phyloP scores from a whole-genome alignment of 2,329 filamentous ascomycete species.

The Grosmannia huntii region DNA sequence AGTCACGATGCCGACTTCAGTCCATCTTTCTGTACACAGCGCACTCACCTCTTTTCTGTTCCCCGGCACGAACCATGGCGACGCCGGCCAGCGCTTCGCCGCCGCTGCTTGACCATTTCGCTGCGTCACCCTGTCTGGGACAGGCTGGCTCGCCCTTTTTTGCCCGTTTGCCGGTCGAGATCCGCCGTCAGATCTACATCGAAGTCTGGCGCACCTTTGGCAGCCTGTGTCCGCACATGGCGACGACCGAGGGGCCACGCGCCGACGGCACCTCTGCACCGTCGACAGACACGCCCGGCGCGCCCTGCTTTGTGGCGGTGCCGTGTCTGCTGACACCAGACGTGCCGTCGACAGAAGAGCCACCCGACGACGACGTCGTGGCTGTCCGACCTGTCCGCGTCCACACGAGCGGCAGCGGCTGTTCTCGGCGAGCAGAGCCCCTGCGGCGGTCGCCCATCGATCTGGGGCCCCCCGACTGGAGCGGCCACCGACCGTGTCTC shows the following conservation, averaged over 20 bases:
- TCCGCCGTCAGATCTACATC: conserved; percentile 19
- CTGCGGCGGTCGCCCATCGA: neutral
- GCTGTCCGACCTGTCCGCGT: neutral
- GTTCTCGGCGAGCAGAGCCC: neutral
- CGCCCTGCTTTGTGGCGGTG: neutral
- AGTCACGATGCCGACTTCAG: too few species aligned
- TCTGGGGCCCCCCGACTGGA: neutral
- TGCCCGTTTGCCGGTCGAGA: conserved; percentile 16
- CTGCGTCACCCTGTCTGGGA: conserved; percentile 18
- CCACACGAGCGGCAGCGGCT: too few species aligned
- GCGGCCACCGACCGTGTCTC: neutral
- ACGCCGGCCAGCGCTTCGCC: neutral
- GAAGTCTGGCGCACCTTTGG: conserved; percentile 15
- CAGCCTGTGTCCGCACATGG: conserved; percentile 14
- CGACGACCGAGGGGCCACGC: neutral
- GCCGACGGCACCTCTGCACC: too few species aligned
- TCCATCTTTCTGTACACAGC: too few species aligned
- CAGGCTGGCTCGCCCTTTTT: conserved; percentile 27
- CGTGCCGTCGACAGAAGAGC: neutral
- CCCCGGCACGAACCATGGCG: neutral
- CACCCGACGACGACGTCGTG: neutral
- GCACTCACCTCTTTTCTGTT: neutral
- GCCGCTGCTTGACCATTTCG: neutral
- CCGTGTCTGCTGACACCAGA: neutral
- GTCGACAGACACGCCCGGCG: neutral